Evolutionary conservation across 306 rosid genomes (phyloP), one percentile per base, ranked within the genome.

Genomic region (Astragalus membranaceus): DNA sequence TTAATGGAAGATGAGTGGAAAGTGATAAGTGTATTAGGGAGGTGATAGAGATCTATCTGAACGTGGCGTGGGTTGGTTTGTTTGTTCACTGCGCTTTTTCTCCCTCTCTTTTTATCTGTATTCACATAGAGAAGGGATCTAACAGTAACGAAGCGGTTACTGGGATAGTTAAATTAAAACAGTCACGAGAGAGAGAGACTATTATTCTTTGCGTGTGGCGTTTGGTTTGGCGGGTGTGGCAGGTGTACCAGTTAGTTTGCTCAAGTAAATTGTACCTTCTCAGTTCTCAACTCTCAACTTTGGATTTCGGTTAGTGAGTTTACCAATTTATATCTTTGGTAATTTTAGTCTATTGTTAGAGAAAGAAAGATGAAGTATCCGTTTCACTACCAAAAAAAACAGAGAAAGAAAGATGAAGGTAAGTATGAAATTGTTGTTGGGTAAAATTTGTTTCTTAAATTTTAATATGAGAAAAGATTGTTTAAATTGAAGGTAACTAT

Each of bases 1-100:
- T 79, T 42, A 42, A 76, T 50, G 73, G 64, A 75, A 26, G 79
- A 80, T 64, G 33, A 47, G 80, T 58, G 51, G 39, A 64, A 62
- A 49, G 26, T 23, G 36, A n/a, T n/a, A n/a, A n/a, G n/a, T n/a
- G n/a, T n/a, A n/a, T n/a, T n/a, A n/a, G n/a, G n/a, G n/a, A n/a
- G n/a, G n/a, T n/a, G n/a, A 26, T 26, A 26, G 30, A 11, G 69
- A 79, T 20, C 23, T 80, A 68, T 76, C 70, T 69, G 78, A 13
- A 4, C 9, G 67, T 54, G 58, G 51, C 30, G 42, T 32, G 43
- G 48, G 32, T 60, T 3, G 5, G 50, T 49, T 69, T 1, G 29
- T 43, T 54, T 67, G 26, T 78, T 74, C 47, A 57, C 15, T 20
- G 11, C 29, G 67, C 42, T 74, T 61, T 62, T 20, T 7, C 17